Percentiles rank a stretch among this genome's conserved stretches.
Conservation (phyloP, 2,329 filamentous ascomycete species). For the Fusarium avenaceum region DNA sequence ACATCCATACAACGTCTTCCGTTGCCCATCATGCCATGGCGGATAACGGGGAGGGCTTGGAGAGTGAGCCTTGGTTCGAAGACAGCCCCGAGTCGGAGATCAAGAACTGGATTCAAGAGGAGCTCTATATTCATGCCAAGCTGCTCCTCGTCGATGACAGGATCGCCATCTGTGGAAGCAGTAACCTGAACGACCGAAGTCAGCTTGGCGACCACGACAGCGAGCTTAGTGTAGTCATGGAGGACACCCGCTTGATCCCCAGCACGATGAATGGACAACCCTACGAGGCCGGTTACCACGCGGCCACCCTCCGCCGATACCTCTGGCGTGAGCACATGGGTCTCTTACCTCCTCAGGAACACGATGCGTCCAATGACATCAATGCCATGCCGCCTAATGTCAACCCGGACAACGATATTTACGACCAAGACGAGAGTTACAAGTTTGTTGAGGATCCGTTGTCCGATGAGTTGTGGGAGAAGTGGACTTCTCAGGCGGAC, state of each 20-base stretch:
- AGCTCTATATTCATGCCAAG: conserved; percentile 95
- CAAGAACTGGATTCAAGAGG: conserved; percentile 92
- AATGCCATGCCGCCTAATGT: conserved; percentile 81
- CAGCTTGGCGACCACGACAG: conserved; percentile 92
- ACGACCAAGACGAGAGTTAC: conserved; percentile 71
- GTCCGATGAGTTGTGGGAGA: conserved; percentile 73
- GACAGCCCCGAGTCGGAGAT: conserved; percentile 79
- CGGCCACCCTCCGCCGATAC: conserved; percentile 82
- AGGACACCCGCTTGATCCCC: conserved; percentile 79
- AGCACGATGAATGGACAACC: conserved; percentile 84
- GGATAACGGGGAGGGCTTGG: conserved; percentile 64
- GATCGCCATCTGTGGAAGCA: conserved; percentile 85
- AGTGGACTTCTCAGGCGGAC: conserved; percentile 77
- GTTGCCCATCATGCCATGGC: conserved; percentile 88
- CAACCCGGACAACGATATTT: conserved; percentile 74
- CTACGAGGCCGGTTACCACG: conserved; percentile 84
- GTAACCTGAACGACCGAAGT: conserved; percentile 92
- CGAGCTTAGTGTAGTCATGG: conserved; percentile 90
- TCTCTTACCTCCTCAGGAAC: conserved; percentile 78
- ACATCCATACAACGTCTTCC: conserved; percentile 56
- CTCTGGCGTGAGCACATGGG: conserved; percentile 94
- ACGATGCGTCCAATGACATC: conserved; percentile 74
- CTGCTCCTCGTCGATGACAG: conserved; percentile 90
- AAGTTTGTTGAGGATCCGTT: conserved; percentile 79
- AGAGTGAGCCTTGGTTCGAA: conserved; percentile 82